These are phyloP conservation scores for Phyllosticta citribraziliensis DNA, from an alignment of 2,329 filamentous ascomycete species.

Conservation along the genomic window DNA sequence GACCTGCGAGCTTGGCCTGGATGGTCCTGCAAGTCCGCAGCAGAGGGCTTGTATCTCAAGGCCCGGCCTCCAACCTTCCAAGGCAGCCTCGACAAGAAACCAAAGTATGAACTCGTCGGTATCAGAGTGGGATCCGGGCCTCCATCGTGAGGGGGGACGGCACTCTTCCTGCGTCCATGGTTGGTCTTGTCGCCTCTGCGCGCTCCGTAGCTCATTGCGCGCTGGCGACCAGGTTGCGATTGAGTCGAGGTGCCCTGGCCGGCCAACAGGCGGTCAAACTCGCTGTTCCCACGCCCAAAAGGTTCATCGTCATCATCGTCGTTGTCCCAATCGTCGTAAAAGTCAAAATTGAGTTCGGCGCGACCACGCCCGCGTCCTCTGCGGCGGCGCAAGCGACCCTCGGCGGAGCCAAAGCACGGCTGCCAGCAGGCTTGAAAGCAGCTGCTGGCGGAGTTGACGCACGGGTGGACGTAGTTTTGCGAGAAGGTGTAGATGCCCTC, in stretches of 20 bases:
- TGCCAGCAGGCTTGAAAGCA: constrained; percentile 62
- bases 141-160: constrained; percentile 39
- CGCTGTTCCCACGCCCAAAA: constrained; percentile 69
- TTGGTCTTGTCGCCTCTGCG: constrained; percentile 39
- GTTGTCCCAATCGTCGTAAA: constrained; percentile 94
- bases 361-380: constrained; percentile 46
- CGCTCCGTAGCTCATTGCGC: constrained; percentile 85
- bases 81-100: constrained; percentile 73
- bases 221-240: constrained; percentile 56
- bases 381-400: constrained; percentile 63
- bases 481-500: constrained; percentile 83
- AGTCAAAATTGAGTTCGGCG: constrained; percentile 85
- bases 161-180: constrained; percentile 43
- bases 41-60: constrained; percentile 79
- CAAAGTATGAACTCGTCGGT: constrained; percentile 72
- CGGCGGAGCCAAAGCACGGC: constrained; percentile 60
- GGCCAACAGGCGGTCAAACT: constrained; percentile 73
- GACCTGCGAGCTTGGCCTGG: constrained; percentile 47
- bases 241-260: constrained; percentile 41
- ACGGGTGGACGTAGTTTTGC: constrained; percentile 75
- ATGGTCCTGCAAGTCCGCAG: constrained; percentile 82
- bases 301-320: constrained; percentile 50
- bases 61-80: constrained; percentile 73
- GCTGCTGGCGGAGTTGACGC: constrained; percentile 56
- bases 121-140: constrained; percentile 74